phyloP scores from a whole-genome alignment of 805 yeast genomes.

The Saccharomycopsis sp. region DNA sequence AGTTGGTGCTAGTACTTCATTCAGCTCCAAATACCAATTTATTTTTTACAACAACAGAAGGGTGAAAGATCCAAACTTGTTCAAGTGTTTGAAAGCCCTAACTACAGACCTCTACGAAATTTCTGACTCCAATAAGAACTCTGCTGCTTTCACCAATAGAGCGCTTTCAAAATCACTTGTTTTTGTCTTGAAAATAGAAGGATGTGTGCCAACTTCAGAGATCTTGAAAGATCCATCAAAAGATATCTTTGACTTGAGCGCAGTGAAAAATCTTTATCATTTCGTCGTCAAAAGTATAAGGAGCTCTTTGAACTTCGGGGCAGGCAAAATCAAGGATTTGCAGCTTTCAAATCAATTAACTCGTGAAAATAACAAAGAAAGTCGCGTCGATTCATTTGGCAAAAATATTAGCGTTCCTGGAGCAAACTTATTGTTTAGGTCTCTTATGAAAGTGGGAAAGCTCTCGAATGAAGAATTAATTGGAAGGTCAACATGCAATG shows the following conservation, averaged over 20 bases:
- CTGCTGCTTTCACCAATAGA: conserved; percentile 1
- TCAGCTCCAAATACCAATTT: conserved; percentile 34
- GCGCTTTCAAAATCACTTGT: conserved; percentile 1
- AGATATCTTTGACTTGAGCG: too few species aligned
- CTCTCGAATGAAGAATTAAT: conserved; percentile 1
- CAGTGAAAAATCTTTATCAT: too few species aligned
- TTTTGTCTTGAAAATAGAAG: conserved; percentile 1
- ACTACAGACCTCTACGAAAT: too few species aligned
- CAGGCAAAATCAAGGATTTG: too few species aligned
- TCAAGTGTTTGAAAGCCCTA: too few species aligned
- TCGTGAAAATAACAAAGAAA: too few species aligned
- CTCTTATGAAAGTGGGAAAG: conserved; percentile 4
- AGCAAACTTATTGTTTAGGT: conserved; percentile 1
- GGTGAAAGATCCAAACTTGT: conserved; percentile 22
- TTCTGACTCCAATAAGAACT: too few species aligned
- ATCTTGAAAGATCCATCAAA: conserved; percentile 9
- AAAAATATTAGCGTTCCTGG: not conserved
- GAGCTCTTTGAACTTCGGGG: too few species aligned
- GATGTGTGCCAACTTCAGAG: conserved; percentile 3
- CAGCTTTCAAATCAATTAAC: too few species aligned
- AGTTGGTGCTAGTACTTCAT: conserved; percentile 31
- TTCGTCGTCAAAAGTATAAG: too few species aligned
- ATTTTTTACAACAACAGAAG: conserved; percentile 37
- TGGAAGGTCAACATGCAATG: conserved; percentile 2
- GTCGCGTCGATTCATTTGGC: too few species aligned